Base-by-base conservation (phyloP, 495 filamentous ascomycete genomes). In the Xylaria grammica region DNA sequence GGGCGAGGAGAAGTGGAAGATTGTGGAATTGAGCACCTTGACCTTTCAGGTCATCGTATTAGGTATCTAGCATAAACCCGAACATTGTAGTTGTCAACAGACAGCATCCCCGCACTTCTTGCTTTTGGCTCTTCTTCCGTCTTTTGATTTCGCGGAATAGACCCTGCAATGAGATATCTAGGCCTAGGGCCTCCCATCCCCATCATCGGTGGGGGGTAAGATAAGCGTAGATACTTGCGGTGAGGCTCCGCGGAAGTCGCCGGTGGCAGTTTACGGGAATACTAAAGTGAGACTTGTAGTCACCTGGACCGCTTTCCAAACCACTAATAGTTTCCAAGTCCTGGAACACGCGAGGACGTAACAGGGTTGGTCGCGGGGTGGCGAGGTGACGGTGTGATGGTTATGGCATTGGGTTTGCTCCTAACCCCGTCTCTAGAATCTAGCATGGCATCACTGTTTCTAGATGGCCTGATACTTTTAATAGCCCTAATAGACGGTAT, bases 21-120 rank as follows among this genome's bases (percentile, higher is more conserved):
- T 29, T 59, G 56, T 59, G 56, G 48, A 48, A 59, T 46, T 59
- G 17, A 48, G 40, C 26, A 42, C 19, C 24, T 48, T 36, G 42
- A 24, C 40, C 22, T 42, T 48, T 24, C 13, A 26, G 27, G 40
- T 59, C 26, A 11, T 48, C 22, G 56, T 42, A 22, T 59, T 48
- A 24, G 10, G 29, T 48, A 59, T 59, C 40, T 48, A 32, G 20
- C 56, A 46, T 46, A 44, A 38, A 58, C 54, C 30, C 24, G 38
- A 44, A 46, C 36, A 46, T 7, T 57, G 15, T 15, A 44, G 10
- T 36, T 44, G 34, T 22, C 34, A 40, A 9, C 20, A 30, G 30
- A 45, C 26, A 40, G 27, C 22, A 34, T 56, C 34, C 11, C 34
- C 27, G 6, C 26, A 10, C 19, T 19, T 34, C 8, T 45, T 11